A percentile compares a stretch with the other conserved stretches of the same genome.
These are phyloP conservation scores for Xylariaceae sp. DNA, from an alignment of 2,329 filamentous ascomycete genomes.

Conservation along the genomic window DNA sequence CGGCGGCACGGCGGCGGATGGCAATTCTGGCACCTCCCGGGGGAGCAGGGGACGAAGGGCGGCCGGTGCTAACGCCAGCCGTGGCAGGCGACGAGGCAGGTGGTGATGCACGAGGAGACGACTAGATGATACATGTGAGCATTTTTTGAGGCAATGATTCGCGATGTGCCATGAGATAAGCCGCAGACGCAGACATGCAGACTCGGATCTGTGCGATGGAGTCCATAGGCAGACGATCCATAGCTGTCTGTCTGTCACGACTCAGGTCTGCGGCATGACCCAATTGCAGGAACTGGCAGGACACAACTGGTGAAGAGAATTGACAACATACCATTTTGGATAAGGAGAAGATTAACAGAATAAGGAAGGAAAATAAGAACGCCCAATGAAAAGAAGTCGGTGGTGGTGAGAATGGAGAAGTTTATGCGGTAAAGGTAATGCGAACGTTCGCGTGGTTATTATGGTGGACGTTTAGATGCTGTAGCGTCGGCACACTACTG, in stretches of 20 bases:
- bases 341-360: not conserved
- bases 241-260: not conserved
- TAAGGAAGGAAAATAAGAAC: constrained; percentile 1
- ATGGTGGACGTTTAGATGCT: constrained; percentile 2
- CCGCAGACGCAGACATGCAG: no score
- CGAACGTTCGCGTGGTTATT: constrained; percentile 1
- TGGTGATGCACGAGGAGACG: constrained; percentile 56
- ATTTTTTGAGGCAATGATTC: constrained; percentile 6
- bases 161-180: not conserved
- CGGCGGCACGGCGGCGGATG: constrained; percentile 89
- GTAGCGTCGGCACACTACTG: constrained; percentile 10
- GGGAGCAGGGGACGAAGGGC: constrained; percentile 79
- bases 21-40: constrained; percentile 93
- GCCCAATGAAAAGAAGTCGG: constrained; percentile 24
- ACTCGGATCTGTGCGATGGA: no score
- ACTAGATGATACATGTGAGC: constrained; percentile 35
- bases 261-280: constrained; percentile 11
- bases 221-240: not conserved
- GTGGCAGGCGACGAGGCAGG: constrained; percentile 53
- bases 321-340: constrained; percentile 17
- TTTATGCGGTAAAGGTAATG: not conserved
- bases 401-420: constrained; percentile 27
- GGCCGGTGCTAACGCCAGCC: constrained; percentile 65
- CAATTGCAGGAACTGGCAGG: not conserved
- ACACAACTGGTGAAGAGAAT: not conserved